These are phyloP conservation scores for Malassezia nana DNA, from an alignment of 1,284 basidiomycete species.

Conservation along the genomic window DNA sequence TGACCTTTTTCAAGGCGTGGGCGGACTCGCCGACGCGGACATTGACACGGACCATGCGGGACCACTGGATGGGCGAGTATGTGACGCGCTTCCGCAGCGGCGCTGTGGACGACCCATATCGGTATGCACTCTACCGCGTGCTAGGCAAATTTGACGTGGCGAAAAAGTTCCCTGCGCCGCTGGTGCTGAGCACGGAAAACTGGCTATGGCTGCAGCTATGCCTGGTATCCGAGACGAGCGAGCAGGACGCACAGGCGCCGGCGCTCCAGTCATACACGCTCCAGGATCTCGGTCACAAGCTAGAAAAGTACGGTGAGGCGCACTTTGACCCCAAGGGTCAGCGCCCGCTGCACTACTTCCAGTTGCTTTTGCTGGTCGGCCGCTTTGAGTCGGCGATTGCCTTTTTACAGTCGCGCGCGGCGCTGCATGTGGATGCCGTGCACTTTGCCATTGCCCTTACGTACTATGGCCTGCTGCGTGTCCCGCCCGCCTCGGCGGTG, in stretches of 20 bases:
- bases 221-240: conserved; percentile 54
- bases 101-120: conserved; percentile 72
- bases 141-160: conserved; percentile 82
- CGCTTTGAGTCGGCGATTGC: conserved; percentile 91
- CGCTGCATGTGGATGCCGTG: conserved; percentile 84
- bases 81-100: conserved; percentile 65
- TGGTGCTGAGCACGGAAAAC: conserved; percentile 86
- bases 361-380: conserved; percentile 77
- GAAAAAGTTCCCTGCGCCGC: conserved; percentile 67
- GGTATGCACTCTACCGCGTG: conserved; percentile 86
- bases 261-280: conserved; percentile 58
- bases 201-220: conserved; percentile 97
- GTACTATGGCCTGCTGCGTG: conserved; percentile 83
- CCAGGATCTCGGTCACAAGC: conserved; percentile 65
- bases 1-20: conserved; percentile 74
- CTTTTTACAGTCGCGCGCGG: conserved; percentile 74
- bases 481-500: conserved; percentile 65
- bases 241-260: conserved; percentile 28
- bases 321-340: conserved; percentile 77
- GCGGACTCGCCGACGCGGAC: conserved; percentile 53
- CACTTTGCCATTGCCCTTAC: conserved; percentile 84
- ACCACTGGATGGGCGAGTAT: conserved; percentile 75
- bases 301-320: conserved; percentile 65
- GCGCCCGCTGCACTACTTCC: conserved; percentile 65
- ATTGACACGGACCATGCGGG: conserved; percentile 52